Evolutionary conservation across 208 protist genomes (phyloP), one percentile per base, ranked within the genome.

Genomic region (Endotrypanum monterogeii): DNA sequence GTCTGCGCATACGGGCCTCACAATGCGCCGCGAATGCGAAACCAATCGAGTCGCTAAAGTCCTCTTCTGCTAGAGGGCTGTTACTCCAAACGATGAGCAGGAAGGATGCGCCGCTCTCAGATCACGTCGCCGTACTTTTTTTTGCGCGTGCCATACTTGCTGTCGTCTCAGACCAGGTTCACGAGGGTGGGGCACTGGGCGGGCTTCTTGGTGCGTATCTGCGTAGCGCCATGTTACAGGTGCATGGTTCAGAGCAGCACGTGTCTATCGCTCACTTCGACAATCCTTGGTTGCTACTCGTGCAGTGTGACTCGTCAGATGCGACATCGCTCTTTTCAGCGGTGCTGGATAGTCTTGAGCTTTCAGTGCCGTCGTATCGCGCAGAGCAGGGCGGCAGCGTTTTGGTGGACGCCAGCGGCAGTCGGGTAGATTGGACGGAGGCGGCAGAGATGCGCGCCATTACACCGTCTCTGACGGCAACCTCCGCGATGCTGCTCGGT

Each of bases 201-300:
- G 73, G 71, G 35, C 75, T 84, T 37, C 61, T 84, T 16, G 71
- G 63, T 28, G 74, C 73, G 18, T 84, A 84, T 46, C 72, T 84
- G 62, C 69, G 63, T 56, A 84, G 80, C 41, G 74, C 73, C 39
- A 71, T 78, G 44, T 20, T 73, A 28, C 74, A 79, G 46, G 50
- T 79, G 6, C 61, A 52, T 35, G 69, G 68, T n/a, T 51, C 56
- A 30, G 79, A 65, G 30, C 68, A 68, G 62, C 62, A 63, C 41
- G 66, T 70, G 0, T 69, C 66, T 0, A 3, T 55, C 3, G 51
- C 58, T 7, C 23, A 48, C 51, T 65, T 74, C 23, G 11, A 63
- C 25, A 46, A 74, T 58, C 55, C 67, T 35, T 71, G 79, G 75
- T 3, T 41, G 8, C 12, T 35, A 3, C 12, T 71, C 23, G 57